These are phyloP conservation scores for Scutellaria galericulata DNA, from an alignment of 257 asterid species.

Conservation along the genomic window DNA sequence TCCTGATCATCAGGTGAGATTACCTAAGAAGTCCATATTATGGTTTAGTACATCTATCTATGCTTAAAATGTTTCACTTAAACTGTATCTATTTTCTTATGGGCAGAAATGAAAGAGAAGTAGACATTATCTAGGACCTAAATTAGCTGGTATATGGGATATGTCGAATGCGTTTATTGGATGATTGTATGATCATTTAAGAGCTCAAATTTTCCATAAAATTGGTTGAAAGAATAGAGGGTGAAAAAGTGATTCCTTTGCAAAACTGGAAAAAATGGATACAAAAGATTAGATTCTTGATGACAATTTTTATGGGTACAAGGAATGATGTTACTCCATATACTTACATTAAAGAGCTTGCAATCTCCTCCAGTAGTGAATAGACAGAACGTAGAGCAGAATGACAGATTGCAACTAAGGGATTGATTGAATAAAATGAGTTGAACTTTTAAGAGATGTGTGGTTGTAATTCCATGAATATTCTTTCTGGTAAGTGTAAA, in stretches of 20 bases:
- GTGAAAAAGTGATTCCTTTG: neutral
- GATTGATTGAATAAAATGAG: neutral
- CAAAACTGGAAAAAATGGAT: neutral
- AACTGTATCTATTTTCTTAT: neutral
- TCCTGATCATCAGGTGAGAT: slow-evolving; percentile 90
- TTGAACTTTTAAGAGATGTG: neutral
- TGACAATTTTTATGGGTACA: neutral
- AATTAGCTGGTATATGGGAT: neutral
- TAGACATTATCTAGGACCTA: neutral
- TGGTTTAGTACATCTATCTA: neutral
- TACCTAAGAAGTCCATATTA: neutral
- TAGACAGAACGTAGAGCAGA: neutral
- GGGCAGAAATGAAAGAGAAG: slow-evolving; percentile 8
- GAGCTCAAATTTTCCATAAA: slow-evolving; percentile 2
- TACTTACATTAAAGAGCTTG: slow-evolving; percentile 3
- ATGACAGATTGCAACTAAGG: neutral
- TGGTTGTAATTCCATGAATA: neutral
- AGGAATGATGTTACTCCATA: neutral
- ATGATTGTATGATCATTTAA: slow-evolving; percentile 10
- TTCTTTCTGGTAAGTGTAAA: neutral
- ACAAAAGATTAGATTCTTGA: neutral
- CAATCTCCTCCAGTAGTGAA: neutral
- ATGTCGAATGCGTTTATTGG: neutral
- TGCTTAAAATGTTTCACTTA: slow-evolving; percentile 11
- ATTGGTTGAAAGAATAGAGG: neutral